Evolutionary conservation across 176 grass and related monocot species (phyloP).

Genomic region (Stipa capillata): DNA sequence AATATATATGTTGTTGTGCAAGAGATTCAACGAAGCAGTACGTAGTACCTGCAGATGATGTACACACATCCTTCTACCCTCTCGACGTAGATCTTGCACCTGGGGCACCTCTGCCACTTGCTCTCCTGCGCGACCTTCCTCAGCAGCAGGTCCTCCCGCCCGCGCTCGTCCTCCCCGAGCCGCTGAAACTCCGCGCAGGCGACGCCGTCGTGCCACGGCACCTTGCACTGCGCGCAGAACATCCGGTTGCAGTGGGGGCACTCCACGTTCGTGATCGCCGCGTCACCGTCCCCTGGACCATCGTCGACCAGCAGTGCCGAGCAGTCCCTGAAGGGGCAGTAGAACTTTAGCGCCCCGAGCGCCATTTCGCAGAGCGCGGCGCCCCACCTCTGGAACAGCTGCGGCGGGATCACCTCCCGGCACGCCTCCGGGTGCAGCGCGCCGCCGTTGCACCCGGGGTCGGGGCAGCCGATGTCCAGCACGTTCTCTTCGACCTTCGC

Average conservation of each 20-base stretch:
- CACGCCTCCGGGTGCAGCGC: conserved; percentile 34
- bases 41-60: conserved; percentile 72
- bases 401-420: conserved; percentile 23
- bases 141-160: conserved; percentile 49
- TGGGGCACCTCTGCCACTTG: conserved; percentile 76
- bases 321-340: conserved; percentile 70
- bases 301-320: conserved; percentile 41
- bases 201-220: conserved; percentile 59
- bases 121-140: conserved; percentile 33
- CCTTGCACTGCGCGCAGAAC: conserved; percentile 67
- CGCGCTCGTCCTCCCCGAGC: conserved; percentile 37
- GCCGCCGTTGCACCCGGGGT: conserved; percentile 28
- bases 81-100: conserved; percentile 81
- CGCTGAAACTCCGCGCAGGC: conserved; percentile 36
- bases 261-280: conserved; percentile 1
- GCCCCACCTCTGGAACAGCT: conserved; percentile 47
- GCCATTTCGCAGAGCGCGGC: conserved; percentile 39
- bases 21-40: background rate
- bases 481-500: conserved; percentile 48
- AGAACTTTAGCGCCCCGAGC: conserved; percentile 35
- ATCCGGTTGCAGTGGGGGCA: conserved; percentile 57
- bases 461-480: conserved; percentile 33
- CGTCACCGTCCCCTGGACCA: conserved; percentile 7
- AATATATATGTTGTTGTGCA: background rate
- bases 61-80: conserved; percentile 48